phyloP scores from a whole-genome alignment of 106 monocot species.

The Amphibolis antarctica region DNA sequence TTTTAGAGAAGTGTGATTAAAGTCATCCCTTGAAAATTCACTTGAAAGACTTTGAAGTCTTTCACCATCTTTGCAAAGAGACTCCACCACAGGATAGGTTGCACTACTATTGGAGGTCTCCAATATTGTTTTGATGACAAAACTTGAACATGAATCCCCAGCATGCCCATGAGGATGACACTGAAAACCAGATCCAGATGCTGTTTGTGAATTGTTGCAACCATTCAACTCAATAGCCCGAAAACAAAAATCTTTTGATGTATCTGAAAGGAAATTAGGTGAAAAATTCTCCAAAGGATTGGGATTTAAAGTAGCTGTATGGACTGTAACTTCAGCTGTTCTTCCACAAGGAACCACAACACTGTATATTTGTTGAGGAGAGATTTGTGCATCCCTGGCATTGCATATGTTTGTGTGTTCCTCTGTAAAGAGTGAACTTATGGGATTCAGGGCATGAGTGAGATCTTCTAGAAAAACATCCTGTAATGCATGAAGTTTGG shows the following conservation, averaged over 20 bases:
- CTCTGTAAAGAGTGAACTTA: neutral
- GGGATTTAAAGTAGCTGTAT: neutral
- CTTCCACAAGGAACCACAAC: neutral
- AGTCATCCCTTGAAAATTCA: neutral
- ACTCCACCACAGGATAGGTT: too few relatives aligned
- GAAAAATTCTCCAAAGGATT: neutral
- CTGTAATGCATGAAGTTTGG: constrained; percentile 1
- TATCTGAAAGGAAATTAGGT: neutral
- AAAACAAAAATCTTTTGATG: neutral
- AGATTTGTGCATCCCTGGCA: neutral
- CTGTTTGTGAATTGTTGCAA: neutral
- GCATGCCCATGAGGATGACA: neutral
- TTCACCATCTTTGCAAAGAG: neutral
- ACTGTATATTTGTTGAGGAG: constrained; percentile 3
- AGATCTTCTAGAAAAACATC: constrained; percentile 4
- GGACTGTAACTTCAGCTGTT: neutral
- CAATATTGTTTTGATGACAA: neutral
- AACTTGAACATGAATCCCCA: neutral
- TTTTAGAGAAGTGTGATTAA: neutral
- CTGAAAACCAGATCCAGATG: neutral
- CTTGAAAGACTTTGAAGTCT: neutral
- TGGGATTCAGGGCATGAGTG: neutral
- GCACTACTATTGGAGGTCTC: neutral
- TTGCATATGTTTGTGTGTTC: neutral
- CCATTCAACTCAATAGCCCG: neutral